Evolutionary conservation across 495 filamentous ascomycete species (phyloP).

Genomic region (Talaromyces liani): DNA sequence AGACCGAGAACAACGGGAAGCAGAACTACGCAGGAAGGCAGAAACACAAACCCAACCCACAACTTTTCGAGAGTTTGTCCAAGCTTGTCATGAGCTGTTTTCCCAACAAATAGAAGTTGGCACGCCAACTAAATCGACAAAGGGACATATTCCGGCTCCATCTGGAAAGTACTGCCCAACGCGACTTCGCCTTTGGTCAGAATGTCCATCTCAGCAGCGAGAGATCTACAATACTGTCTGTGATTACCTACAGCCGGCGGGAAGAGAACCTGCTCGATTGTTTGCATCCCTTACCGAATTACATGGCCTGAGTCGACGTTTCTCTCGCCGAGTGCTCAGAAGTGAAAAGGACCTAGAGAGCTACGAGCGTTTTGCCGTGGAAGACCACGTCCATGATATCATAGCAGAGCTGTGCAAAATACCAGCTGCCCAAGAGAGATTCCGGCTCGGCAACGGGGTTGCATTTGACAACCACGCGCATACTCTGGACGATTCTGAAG

Average conservation of each 20-base stretch:
- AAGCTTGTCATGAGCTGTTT: slow-evolving; percentile 25
- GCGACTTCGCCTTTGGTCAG: slow-evolving; percentile 21
- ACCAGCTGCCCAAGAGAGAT: slow-evolving; percentile 15
- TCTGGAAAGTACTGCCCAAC: slow-evolving; percentile 24
- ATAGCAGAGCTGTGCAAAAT: slow-evolving; percentile 23
- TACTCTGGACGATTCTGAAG: not conserved
- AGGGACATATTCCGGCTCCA: slow-evolving; percentile 20
- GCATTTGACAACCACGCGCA: not conserved
- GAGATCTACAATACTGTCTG: slow-evolving; percentile 21
- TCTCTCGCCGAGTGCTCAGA: slow-evolving; percentile 14
- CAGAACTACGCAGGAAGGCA: slow-evolving; percentile 1
- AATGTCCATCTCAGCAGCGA: slow-evolving; percentile 20
- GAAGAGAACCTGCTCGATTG: slow-evolving; percentile 11
- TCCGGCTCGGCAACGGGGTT: slow-evolving; percentile 19
- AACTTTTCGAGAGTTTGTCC: slow-evolving; percentile 29
- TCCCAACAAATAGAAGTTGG: slow-evolving; percentile 16
- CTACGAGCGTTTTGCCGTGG: slow-evolving; percentile 25
- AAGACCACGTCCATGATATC: slow-evolving; percentile 22
- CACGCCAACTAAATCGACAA: slow-evolving; percentile 21
- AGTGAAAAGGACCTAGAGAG: slow-evolving; percentile 26
- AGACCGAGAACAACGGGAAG: not conserved
- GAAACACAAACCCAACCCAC: slow-evolving; percentile 17
- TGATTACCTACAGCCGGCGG: slow-evolving; percentile 16
- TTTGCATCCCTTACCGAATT: slow-evolving; percentile 17
- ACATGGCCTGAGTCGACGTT: slow-evolving; percentile 13